phyloP scores from a whole-genome alignment of 2,329 filamentous ascomycete species.

The Corinectria fuckeliana region DNA sequence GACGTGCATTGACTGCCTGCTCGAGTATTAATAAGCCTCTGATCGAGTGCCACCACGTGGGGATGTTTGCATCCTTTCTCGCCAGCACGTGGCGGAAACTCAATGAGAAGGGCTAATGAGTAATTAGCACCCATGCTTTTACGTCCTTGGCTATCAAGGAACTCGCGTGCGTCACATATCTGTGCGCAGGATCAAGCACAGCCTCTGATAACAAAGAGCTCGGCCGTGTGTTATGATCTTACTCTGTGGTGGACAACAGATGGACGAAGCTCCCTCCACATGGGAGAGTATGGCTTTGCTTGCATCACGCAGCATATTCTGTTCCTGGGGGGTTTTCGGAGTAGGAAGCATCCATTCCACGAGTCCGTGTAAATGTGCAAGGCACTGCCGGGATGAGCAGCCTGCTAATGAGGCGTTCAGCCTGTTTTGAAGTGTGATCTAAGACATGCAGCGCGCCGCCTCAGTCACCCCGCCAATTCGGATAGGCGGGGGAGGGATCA shows the following conservation, averaged over 20 bases:
- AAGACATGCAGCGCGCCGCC: slow-evolving; percentile 8
- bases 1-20: not conserved
- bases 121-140: not conserved
- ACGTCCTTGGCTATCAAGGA: not conserved
- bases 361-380: too few relatives aligned
- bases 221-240: not conserved
- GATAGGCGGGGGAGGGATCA: not conserved
- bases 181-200: not conserved
- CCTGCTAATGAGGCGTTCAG: not conserved
- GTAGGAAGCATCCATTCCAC: too few relatives aligned
- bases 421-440: not conserved
- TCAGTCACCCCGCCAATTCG: not conserved
- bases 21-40: not conserved
- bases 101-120: not conserved
- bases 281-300: not conserved
- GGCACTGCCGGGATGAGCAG: too few relatives aligned
- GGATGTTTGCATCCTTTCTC: not conserved
- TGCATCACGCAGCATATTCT: not conserved
- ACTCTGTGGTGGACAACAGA: not conserved
- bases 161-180: not conserved
- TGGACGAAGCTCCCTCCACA: not conserved
- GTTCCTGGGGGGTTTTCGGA: too few relatives aligned
- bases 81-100: not conserved
- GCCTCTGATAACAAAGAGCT: not conserved
- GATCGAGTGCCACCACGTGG: not conserved